Percentiles rank a stretch among this genome's conserved stretches.
phyloP scores from a whole-genome alignment of 2,329 filamentous ascomycete species.

The Trichoderma koningiopsis region DNA sequence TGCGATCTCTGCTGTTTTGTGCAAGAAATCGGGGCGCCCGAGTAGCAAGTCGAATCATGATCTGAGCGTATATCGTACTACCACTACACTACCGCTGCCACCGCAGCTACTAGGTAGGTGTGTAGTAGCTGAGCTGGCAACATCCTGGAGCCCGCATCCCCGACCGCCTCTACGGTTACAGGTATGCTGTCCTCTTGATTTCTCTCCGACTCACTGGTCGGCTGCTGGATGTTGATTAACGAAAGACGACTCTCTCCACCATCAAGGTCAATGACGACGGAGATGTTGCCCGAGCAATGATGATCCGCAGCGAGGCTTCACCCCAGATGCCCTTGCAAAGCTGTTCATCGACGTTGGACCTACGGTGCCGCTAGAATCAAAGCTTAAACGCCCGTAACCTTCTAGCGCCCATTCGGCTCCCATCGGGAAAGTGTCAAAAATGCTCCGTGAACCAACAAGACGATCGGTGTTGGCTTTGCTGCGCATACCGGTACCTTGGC shows the following conservation, averaged over 20 bases:
- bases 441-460: neutral
- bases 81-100: neutral
- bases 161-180: slow-evolving; percentile 12
- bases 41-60: slow-evolving; percentile 5
- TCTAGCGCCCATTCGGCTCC: neutral
- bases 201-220: neutral
- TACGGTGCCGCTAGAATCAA: neutral
- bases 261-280: neutral
- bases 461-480: neutral
- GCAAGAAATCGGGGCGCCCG: slow-evolving; percentile 16
- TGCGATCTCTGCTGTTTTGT: neutral
- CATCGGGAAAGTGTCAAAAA: neutral
- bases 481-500: neutral
- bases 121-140: slow-evolving; percentile 15
- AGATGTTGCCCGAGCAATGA: neutral
- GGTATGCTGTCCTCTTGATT: neutral
- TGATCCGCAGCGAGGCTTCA: neutral
- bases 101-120: too few species aligned
- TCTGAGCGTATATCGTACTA: slow-evolving; percentile 2
- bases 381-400: neutral
- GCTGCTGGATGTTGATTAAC: neutral
- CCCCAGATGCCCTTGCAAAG: neutral
- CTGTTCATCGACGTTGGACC: neutral
- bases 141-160: neutral
- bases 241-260: neutral